Evolutionary conservation across 2,329 filamentous ascomycete species (phyloP), one percentile per base, ranked within the genome.

Genomic region (Calonectria hawksworthii): DNA sequence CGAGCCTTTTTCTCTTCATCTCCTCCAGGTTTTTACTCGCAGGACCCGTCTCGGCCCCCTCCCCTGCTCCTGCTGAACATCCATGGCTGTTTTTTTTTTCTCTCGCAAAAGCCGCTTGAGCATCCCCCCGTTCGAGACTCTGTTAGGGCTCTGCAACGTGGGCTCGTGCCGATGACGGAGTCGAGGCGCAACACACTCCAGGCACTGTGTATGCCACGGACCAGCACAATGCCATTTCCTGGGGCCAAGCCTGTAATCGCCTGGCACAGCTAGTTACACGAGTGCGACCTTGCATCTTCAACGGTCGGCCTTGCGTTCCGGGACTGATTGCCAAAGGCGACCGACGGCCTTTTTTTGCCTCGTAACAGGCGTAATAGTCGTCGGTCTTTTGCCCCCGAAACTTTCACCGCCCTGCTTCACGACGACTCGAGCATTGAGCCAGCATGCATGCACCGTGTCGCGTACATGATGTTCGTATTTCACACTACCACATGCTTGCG

Each of bases 111-210:
- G 34, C 66, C 71, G 56, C 47, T 52, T 36, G 68, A 59, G 38
- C 34, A 23, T 41, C 18, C 34, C 36, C 56, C 34, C 23, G 56
- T 63, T 63, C 56, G 56, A 63, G 56, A 63, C 56, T 63, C 36
- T 32, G 21, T 14, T 34, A 66, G 68, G 56, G 74, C 68, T 72
- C 66, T 72, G 68, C 69, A 68, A 74, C 72, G 68, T 74, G 74
- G 66, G 52, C 69, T 67, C 59, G 74, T 68, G 73, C 73, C 75
- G 75, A 75, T 76, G 73, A 75, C 73, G 75, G 75, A 76, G 65
- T 18, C 30, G 9, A 21, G 32, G 67, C 41, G 47, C 72, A 54
- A 50, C 54, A 73, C 47, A 36, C 18, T 61, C 50, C 28, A 66
- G 44, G 11, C 61, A 47, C 34, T 32, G 68, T 34, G 23, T 38